Evolutionary conservation across 768 basidiomycete species (phyloP), one percentile per base, ranked within the genome.

Genomic region (Kwoniella europaea): DNA sequence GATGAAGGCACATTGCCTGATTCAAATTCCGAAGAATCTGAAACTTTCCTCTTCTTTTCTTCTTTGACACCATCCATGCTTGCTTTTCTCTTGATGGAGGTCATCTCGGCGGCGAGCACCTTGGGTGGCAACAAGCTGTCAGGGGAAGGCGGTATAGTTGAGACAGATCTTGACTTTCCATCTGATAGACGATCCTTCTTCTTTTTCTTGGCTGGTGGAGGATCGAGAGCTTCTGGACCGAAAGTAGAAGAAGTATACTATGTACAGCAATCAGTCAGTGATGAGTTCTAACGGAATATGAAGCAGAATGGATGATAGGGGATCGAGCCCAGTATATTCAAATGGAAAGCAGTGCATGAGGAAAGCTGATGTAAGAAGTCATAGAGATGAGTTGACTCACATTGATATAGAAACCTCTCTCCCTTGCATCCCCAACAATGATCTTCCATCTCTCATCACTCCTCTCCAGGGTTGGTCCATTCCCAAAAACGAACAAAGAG

Each of bases 401-500:
- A 73, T 91, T 88, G 10, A 89, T 82, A 27, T 95, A 82, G 44
- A 88, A 85, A 10, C 86, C 86, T 65, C 93, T 87, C 13, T 87
- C 84, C 66, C 89, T 86, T 7, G 95, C 93, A 79, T 98, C 91
- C 20, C 85, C 82, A 27, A 97, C 87, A 57, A 97, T 94, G 35
- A 86, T 85, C 68, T 86, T 87, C 95, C 95, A 98, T 13, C 86
- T 89, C 18, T 86, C 85, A 75, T 95, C 90, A 73, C 93, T 93
- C 65, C 94, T 86, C 82, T 94, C 91, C 5, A 99, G 87, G 1
- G 95, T 98, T 7, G 92, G 86, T 13, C 90, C 91, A 82, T 98
- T 90, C 7, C 97, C 97, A 41, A 99, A 87, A 66, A 99, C 90
- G 83, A 94, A 99, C 2, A 99, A 85, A 10, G 96, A 97, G 7